Base-by-base conservation (phyloP, 2,329 filamentous ascomycete genomes). In the Lomentospora prolificans region DNA sequence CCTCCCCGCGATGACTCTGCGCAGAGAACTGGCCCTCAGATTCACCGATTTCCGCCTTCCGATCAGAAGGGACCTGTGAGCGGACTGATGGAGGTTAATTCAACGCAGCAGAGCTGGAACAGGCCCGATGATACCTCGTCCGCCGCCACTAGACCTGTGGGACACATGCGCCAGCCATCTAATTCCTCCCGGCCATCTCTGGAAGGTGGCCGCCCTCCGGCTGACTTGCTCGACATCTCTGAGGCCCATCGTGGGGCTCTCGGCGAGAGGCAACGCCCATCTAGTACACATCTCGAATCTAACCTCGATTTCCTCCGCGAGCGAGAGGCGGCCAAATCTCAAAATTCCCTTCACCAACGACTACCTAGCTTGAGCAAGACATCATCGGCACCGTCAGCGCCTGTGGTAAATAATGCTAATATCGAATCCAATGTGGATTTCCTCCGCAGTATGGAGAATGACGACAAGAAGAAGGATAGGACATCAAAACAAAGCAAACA, bases 381-480 rank as follows among this genome's bases (percentile, higher is more conserved):
- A 3, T 5, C 44, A 6, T 9, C 44, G 22, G 44, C 44, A 9
- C 22, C 44, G 12, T 22, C 44, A 3, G 44, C 44, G 22, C 44
- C 44, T 4, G 44, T 22, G 17, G 3, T 25, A 12, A 48, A 25
- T 12, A 48, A 22, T 48, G 44, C 44, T 19, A 22, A n/a, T n/a
- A 88, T 94, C 60, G 73, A 84, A 58, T 91, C 88, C 2, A 90
- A 94, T 62, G 81, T 95, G 22, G 89, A 94, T 46, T 95, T 89
- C 64, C 74, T 96, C 17, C 84, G 88, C 41, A 84, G 83, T 2
- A 84, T 88, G 70, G 89, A 95, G 77, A 73, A 82, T 58, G 81
- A 81, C 52, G 72, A 75, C 50, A 79, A 83, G 64, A 78, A 74
- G 61, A 83, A 80, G 58, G 78, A 72, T 3, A 72, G 68, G 50